Evolutionary conservation across 2,329 filamentous ascomycete species (phyloP), one percentile per base, ranked within the genome.

Genomic region (Xylaria polymorpha): DNA sequence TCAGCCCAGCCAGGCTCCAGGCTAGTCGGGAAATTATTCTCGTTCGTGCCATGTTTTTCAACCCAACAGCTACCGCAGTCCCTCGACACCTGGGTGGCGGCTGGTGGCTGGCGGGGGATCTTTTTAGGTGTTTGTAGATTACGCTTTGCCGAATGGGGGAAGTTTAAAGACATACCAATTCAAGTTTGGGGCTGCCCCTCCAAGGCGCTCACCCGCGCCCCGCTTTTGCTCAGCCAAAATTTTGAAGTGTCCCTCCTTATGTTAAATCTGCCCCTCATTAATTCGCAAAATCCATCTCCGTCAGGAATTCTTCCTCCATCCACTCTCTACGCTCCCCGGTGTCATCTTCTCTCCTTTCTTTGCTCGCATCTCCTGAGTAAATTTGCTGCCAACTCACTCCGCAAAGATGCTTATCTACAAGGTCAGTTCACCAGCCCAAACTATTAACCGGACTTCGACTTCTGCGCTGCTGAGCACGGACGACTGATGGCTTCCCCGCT

Each of bases 361-460:
- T 44, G 63, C 59, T 72, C 64, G 51, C 61, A 61, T 69, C 48
- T 64, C 69, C 60, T 67, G 68, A 68, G 65, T 62, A 64, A 22
- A 71, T 62, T 71, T 62, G 53, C 70, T 63, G 67, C 69, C 72
- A 65, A 51, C 66, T 56, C 44, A 55, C 43, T 70, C 71, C 82
- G 83, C 78, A 87, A 91, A 83, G 78, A 93, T 93, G 91, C 86
- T 92, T 81, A 92, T 93, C 80, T 93, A 82, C 88, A 90, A 86
- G 83, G 91, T 92, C 81, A 69, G 84, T 77, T 20, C 29, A 4
- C 20, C 15, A 20, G 15, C 32, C 29, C 7, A 1, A 9, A 37
- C 50, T 41, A 43, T 59, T 39, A 22, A n/a, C 25, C 25, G 29
- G 5, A 22, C 22, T 5, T 44, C 41, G 15, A 22, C 46, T 50